Base-by-base conservation (phyloP, 1,284 basidiomycete genomes). In the Wolfiporia cocos region DNA sequence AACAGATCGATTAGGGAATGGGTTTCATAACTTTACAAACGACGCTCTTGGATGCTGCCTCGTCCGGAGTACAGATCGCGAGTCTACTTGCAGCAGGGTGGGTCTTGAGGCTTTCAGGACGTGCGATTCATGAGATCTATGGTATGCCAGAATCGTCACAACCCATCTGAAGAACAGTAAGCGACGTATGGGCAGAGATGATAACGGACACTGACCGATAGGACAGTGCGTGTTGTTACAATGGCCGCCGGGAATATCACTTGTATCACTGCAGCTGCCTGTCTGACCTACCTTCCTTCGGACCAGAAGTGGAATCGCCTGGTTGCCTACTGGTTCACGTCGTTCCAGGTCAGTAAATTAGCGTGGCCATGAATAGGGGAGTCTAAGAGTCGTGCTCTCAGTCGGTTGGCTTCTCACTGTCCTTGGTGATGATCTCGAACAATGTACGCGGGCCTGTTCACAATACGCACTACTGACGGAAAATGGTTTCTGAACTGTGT, bases 311-410 rank as follows among this genome's bases (percentile, higher is more conserved):
- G 61, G 61, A 59, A 56, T 41, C 54, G 61, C 1, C 51, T 63
- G 10, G 53, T 61, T 11, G 61, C 59, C 4, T 63, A 57, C 41
- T 61, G 61, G 59, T 63, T 61, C 46, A 63, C 59, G 0, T 49
- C 49, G 0, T 59, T 57, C 43, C 54, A 56, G 35, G 52, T 48
- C 5, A 5, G 43, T 26, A 7, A 12, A 12, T 30, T 19, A 15
- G n/a, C n/a, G n/a, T n/a, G n/a, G n/a, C n/a, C n/a, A n/a, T n/a
- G 26, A 33, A 33, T 33, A 15, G 9, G 9, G 9, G 6, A 7
- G 32, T 33, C 12, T 33, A 6, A 9, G 17, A 33, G 17, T 33
- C 22, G 11, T 21, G 2, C 24, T 3, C 7, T 23, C 22, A 54
- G 49, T 57, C 58, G 3, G 57, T 63, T 19, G 54, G 56, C 3